Evolutionary conservation across 352 stramenopile species (phyloP), one percentile per base, ranked within the genome.

Genomic region (Aphanomyces stellatus): DNA sequence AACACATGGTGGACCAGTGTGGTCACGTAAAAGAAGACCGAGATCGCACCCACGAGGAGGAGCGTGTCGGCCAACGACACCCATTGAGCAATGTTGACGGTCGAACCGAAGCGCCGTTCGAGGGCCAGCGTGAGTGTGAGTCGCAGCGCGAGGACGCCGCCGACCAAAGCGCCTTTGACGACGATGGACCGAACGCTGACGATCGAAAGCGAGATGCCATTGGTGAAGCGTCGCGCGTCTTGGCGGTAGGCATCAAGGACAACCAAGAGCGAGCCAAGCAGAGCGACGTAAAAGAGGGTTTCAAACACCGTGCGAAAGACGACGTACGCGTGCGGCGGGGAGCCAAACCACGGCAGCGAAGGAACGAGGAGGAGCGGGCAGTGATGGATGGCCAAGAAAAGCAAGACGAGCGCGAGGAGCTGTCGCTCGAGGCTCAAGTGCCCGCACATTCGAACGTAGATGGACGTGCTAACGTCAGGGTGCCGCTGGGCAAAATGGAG

Each of bases 361-460:
- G 15, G 2, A 1, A 64, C 11, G 33, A 64, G 33, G 15, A 33
- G 17, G 35, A 64, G 8, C 10, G 55, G 55, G 25, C 43, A 48
- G n/a, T 43, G 22, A 6, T 64, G 35, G 11, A 64, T 35, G 3
- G 19, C 55, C 15, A 64, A 35, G 25, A 46, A 15, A 24, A 64
- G 15, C 3, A 64, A 31, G 10, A 64, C 13, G 22, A 64, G 33
- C 34, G 27, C 55, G 10, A 64, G 17, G 5, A 64, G 34, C 19
- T 64, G 35, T 30, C 55, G 55, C 22, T 64, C 55, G 7, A 64
- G 27, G 35, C 55, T 64, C 55, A 64, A 40, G 24, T 64, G 55
- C n/a, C 49, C 49, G 17, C 49, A 57, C 13, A 57, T 6, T 13
- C 30, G 49, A 57, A 57, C 30, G 27, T 57, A 57, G 19, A 57